Evolutionary conservation across 2,329 filamentous ascomycete genomes (phyloP), one percentile per base, ranked within the genome.

Genomic region (Colletotrichum sp.): DNA sequence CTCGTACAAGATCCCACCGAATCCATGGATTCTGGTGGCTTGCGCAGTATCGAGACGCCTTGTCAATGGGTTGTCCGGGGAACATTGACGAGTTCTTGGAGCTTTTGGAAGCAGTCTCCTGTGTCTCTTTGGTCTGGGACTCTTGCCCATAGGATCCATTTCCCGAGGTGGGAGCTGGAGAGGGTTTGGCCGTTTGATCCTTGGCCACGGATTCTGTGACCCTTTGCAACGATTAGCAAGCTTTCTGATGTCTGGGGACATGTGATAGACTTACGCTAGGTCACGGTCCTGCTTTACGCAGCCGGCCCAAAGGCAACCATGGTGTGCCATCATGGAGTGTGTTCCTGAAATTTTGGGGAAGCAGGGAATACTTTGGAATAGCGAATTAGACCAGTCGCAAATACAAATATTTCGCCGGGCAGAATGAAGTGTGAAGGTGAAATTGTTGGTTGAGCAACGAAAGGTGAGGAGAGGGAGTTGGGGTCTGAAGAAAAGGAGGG

Each of bases 141-240:
- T 13, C 0, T 21, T 3, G 2, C n/a, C 10, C 44, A 1, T 13
- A 6, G 44, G n/a, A 13, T 6, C 6, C 0, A 13, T 52, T 21
- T 21, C 44, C 44, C 44, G n/a, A 52, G 2, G 44, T 13, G 44
- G 44, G 10, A 52, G 44, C 44, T 21, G 44, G n/a, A 52, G 10
- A 13, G 3, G 44, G 2, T 0, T 13, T 52, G 44, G 6, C n/a
- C 10, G 44, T 52, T 52, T 52, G 44, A 52, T 0, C 12, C 6
- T 21, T 21, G n/a, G n/a, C n/a, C 44, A 1, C 10, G 10, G 44
- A 52, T 52, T 52, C 44, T 52, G n/a, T 52, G 44, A 52, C 44
- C 44, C 44, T 52, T 52, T 21, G 6, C 12, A 52, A 52, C 12
- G n/a, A 52, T 52, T 52, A 21, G 44, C n/a, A 52, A 52, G 44